phyloP scores from a whole-genome alignment of 345 rosid genomes.

The Eucalyptus shirleyi region DNA sequence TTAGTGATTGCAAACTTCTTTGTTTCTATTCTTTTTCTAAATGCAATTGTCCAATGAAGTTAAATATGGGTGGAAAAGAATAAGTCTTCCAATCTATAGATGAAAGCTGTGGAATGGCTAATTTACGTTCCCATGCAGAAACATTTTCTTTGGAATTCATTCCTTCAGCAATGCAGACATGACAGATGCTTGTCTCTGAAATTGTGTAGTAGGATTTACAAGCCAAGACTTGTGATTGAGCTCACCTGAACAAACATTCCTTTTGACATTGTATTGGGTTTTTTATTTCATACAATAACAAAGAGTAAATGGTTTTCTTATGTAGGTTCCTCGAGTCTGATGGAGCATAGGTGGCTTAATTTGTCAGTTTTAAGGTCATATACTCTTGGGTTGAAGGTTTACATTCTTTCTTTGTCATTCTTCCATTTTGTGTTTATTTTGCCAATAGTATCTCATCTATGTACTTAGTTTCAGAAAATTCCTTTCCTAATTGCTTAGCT shows the following conservation, averaged over 20 bases:
- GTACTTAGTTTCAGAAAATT: background rate
- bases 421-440: background rate
- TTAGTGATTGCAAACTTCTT: background rate
- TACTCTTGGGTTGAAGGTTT: constrained; percentile 23
- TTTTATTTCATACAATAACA: background rate
- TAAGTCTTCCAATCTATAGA: background rate
- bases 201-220: background rate
- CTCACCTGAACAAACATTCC: background rate
- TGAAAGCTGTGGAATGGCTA: background rate
- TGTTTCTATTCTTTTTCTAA: background rate
- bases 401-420: background rate
- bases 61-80: background rate
- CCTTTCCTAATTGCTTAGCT: background rate
- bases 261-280: background rate
- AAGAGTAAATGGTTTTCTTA: background rate
- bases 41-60: background rate
- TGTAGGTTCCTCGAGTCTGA: background rate
- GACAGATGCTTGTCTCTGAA: background rate
- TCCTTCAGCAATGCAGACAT: background rate
- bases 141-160: background rate
- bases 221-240: background rate
- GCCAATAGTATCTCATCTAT: background rate
- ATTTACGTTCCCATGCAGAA: background rate
- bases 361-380: constrained; percentile 1
- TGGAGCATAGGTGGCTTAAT: constrained; percentile 11